Conservation (phyloP, 1,284 basidiomycete species). For the Takashimella koratensis region DNA sequence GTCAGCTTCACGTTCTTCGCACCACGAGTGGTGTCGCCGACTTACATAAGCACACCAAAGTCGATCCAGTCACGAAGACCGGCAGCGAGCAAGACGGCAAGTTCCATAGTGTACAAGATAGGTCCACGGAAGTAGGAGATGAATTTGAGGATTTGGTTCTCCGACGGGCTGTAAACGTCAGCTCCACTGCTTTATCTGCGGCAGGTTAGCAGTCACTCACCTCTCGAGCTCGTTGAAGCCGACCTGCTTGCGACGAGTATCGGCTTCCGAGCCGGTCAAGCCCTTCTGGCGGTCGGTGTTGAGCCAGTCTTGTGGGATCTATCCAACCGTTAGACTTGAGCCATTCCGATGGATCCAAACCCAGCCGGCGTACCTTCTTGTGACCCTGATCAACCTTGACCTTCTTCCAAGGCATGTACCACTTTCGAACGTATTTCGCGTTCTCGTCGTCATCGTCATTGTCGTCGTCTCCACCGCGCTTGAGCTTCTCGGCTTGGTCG, state of each 20-base stretch:
- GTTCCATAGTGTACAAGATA: constrained; percentile 58
- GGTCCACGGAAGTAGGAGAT: constrained; percentile 54
- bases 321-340: background rate
- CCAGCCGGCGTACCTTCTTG: too few relatives aligned
- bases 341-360: constrained; percentile 7
- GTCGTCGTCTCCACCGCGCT: constrained; percentile 28
- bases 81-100: constrained; percentile 56
- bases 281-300: constrained; percentile 54
- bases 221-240: constrained; percentile 56
- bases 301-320: constrained; percentile 51
- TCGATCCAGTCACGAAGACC: constrained; percentile 58
- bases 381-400: constrained; percentile 32
- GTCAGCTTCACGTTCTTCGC: constrained; percentile 49
- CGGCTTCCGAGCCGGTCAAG: constrained; percentile 49
- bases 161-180: constrained; percentile 38
- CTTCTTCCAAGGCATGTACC: constrained; percentile 52
- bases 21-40: too few relatives aligned
- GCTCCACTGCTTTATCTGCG: background rate
- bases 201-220: constrained; percentile 27
- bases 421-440: constrained; percentile 31
- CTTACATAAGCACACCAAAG: constrained; percentile 55
- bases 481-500: constrained; percentile 26
- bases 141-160: constrained; percentile 56
- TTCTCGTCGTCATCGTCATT: constrained; percentile 37
- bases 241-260: constrained; percentile 35